A percentile compares a stretch with the other conserved stretches of the same genome.
phyloP scores from a whole-genome alignment of 805 yeast genomes.

The Barnettozyma pratensis region DNA sequence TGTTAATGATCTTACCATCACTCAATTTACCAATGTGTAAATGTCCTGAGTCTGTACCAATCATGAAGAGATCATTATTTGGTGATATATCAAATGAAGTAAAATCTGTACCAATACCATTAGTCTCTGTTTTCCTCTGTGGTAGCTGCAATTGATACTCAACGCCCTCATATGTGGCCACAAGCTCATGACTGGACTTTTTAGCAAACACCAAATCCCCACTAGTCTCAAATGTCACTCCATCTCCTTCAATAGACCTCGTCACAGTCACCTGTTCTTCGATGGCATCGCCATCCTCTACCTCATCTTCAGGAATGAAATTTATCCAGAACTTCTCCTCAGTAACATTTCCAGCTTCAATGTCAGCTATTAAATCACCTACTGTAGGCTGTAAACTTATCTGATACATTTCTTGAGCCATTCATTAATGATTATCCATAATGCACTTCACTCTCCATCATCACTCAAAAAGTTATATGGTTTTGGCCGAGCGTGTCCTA shows the following conservation, averaged over 20 bases:
- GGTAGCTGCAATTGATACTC: constrained; percentile 15
- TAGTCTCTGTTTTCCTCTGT: not conserved
- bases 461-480: no score
- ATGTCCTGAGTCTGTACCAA: constrained; percentile 33
- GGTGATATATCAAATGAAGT: constrained; percentile 32
- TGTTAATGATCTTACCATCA: not conserved
- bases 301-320: constrained; percentile 12
- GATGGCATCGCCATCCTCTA: constrained; percentile 20
- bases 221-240: constrained; percentile 11
- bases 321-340: constrained; percentile 42
- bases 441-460: not conserved
- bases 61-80: constrained; percentile 21
- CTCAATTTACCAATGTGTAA: constrained; percentile 18
- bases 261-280: constrained; percentile 28
- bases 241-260: constrained; percentile 10
- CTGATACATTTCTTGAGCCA: constrained; percentile 4
- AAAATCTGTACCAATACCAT: not conserved
- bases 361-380: constrained; percentile 38
- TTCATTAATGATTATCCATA: no score
- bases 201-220: constrained; percentile 12
- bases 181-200: not conserved
- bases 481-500: no score
- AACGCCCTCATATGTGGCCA: constrained; percentile 7
- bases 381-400: constrained; percentile 39
- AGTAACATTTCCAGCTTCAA: constrained; percentile 16